Evolutionary conservation across 441 rosid species (phyloP), one percentile per base, ranked within the genome.

Genomic region (Arabidopsis lyrata): DNA sequence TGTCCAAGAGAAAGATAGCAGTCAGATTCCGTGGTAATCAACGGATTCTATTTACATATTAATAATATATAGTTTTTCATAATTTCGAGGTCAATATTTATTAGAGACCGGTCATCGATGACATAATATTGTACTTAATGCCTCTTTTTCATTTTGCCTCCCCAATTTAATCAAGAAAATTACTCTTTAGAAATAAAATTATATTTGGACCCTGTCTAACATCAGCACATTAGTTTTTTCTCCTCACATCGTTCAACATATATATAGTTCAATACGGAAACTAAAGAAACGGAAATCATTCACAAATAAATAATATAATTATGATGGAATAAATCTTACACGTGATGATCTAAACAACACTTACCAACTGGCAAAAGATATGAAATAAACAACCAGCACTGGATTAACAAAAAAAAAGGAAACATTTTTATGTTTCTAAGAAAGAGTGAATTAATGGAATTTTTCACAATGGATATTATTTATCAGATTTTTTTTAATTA

Each of bases 1-100:
- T 36, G 57, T 68, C 31, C 41, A 67, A 59, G 59, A 39, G 32
- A 45, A 8, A 69, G 49, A 68, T 62, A 54, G 53, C 60, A 47
- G 65, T 69, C 66, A 69, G 65, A 69, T 62, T 75, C 70, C 70
- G 52, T 68, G 65, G 74, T 62, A 76, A 76, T 63, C 60, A 69
- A 63, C 65, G 16, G 70, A 62, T 50, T 50, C 48, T 50, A 6
- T 24, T 8, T 50, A 11, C 38, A 48, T 34, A 59, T 49, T 22
- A 47, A 34, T 44, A 36, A 6, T 48, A 59, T 27, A 49, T 6
- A 16, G 1, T 45, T 47, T 56, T 65, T 74, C 62, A 74, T 61
- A 53, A 60, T 29, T 60, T 52, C 79, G 58, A 75, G 64, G 65
- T 68, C 39, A 45, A 44, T 45, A 68, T 36, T 53, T 45, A 68